Evolutionary conservation across 2,329 filamentous ascomycete species (phyloP).

Genomic region (Dactylellina sp.): DNA sequence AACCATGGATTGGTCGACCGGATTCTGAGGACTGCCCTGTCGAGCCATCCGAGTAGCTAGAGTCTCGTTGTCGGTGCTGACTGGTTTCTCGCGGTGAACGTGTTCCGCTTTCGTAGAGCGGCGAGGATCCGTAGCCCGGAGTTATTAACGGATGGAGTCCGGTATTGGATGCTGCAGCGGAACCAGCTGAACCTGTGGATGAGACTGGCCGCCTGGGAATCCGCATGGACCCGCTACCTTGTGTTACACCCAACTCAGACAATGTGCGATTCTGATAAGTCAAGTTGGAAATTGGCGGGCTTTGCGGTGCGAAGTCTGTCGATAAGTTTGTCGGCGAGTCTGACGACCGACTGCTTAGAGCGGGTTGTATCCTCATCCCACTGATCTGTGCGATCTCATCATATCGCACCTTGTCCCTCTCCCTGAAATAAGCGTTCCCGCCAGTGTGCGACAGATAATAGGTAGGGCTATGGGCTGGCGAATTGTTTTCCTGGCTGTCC

Average conservation of each 20-base stretch:
- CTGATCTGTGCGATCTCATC: conserved; percentile 52
- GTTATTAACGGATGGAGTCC: conserved; percentile 34
- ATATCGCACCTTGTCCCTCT: conserved; percentile 48
- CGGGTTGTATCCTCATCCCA: conserved; percentile 49
- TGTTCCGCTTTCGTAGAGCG: conserved; percentile 23
- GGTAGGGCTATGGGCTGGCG: conserved; percentile 42
- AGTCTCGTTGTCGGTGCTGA: conserved; percentile 35
- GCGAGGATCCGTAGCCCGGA: conserved; percentile 17
- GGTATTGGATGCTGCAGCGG: conserved; percentile 33
- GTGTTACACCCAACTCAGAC: conserved; percentile 15
- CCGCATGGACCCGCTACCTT: conserved; percentile 31
- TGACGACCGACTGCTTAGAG: conserved; percentile 37
- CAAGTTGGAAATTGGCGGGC: conserved; percentile 19
- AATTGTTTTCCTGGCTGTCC: conserved; percentile 47
- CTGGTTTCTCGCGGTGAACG: conserved; percentile 38
- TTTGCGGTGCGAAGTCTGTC: conserved; percentile 43
- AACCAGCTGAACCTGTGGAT: conserved; percentile 43
- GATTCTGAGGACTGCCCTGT: conserved; percentile 40
- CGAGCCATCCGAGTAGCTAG: conserved; percentile 43
- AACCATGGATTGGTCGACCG: conserved; percentile 15
- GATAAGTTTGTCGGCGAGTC: conserved; percentile 52
- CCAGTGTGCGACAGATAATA: conserved; percentile 44
- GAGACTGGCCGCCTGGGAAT: conserved; percentile 48
- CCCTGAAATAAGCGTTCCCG: conserved; percentile 24
- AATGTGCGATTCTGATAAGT: conserved; percentile 12